These are phyloP conservation scores for Turritis glabra DNA, from an alignment of 345 rosid genomes.

Conservation along the genomic window DNA sequence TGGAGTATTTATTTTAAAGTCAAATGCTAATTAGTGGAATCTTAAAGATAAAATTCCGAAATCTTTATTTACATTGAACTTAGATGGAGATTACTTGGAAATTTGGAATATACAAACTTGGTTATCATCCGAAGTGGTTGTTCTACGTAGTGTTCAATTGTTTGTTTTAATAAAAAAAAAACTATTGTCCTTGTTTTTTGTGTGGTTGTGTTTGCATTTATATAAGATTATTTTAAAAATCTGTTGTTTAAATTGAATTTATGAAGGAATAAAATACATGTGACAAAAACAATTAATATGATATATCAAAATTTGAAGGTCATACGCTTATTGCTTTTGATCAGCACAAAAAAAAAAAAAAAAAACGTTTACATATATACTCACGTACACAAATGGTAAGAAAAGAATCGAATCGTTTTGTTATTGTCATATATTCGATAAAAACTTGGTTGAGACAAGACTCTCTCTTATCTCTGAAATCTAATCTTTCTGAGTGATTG, in stretches of 20 bases:
- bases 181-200: not conserved
- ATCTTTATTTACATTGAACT: not conserved
- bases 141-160: not conserved
- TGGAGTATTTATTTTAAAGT: not conserved
- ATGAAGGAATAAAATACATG: not conserved
- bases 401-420: not conserved
- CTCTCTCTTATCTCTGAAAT: slow-evolving; percentile 24
- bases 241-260: not conserved
- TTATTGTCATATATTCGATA: not conserved
- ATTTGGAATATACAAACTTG: not conserved
- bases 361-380: slow-evolving; percentile 4
- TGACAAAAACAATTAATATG: not conserved
- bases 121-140: not conserved
- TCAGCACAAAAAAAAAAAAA: too few species aligned
- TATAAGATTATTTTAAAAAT: not conserved
- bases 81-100: not conserved
- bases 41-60: not conserved
- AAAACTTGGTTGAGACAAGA: slow-evolving; percentile 28
- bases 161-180: not conserved
- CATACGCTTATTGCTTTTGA: not conserved
- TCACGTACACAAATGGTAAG: not conserved
- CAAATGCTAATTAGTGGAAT: slow-evolving; percentile 21
- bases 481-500: slow-evolving; percentile 22
- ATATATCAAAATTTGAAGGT: not conserved
- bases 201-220: slow-evolving; percentile 8